These are phyloP conservation scores for Penicillium flavigenum DNA, from an alignment of 495 filamentous ascomycete genomes.

Conservation along the genomic window DNA sequence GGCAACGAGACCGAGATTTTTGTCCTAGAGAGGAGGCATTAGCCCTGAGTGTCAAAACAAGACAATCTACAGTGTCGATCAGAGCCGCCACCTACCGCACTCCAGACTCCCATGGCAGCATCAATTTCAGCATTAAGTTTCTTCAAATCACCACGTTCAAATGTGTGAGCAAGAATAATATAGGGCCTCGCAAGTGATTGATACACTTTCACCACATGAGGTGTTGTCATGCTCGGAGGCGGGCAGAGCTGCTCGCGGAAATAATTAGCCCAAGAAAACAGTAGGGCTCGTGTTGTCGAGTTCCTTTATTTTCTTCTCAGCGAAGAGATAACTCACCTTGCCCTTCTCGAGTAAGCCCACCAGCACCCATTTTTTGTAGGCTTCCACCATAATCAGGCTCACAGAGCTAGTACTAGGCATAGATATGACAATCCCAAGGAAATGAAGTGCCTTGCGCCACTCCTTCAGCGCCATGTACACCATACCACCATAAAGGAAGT, in stretches of 20 bases:
- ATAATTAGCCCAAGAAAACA: slow-evolving; percentile 17
- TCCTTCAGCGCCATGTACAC: slow-evolving; percentile 70
- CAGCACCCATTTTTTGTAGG: slow-evolving; percentile 93
- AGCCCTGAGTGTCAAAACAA: not conserved
- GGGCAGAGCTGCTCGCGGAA: slow-evolving; percentile 29
- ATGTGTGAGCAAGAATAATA: slow-evolving; percentile 63
- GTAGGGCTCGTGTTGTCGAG: slow-evolving; percentile 10
- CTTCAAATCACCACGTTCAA: slow-evolving; percentile 57
- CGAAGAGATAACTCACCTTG: slow-evolving; percentile 41
- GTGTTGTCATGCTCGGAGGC: slow-evolving; percentile 46
- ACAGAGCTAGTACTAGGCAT: slow-evolving; percentile 57
- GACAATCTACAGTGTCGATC: not conserved
- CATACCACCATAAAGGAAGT: slow-evolving; percentile 76
- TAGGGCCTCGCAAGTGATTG: slow-evolving; percentile 67
- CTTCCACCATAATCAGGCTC: slow-evolving; percentile 80
- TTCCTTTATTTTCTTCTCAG: not conserved
- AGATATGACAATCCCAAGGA: slow-evolving; percentile 66
- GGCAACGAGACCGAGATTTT: slow-evolving; percentile 55
- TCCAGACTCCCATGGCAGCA: slow-evolving; percentile 56
- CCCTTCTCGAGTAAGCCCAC: slow-evolving; percentile 71
- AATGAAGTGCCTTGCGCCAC: slow-evolving; percentile 70
- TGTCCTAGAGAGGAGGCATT: slow-evolving; percentile 46
- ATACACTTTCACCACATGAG: slow-evolving; percentile 55
- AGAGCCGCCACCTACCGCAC: slow-evolving; percentile 46
- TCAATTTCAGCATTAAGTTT: slow-evolving; percentile 60